Conservation (phyloP, 2,329 filamentous ascomycete species). For the Claviceps citrina region DNA sequence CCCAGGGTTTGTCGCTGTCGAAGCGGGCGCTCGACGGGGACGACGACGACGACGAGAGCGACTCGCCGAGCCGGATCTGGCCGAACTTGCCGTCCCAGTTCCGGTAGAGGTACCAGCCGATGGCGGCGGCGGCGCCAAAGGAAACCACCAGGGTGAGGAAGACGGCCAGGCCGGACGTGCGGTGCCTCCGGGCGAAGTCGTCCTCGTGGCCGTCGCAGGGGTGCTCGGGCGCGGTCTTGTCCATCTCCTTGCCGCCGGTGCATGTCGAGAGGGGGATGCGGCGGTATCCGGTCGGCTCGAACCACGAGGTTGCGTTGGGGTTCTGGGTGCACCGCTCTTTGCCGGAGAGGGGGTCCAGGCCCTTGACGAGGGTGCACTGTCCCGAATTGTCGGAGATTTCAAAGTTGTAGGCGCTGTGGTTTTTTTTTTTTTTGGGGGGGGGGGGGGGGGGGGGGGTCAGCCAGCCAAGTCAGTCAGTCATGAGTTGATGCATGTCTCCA, state of each 20-base stretch:
- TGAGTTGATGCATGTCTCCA: no score
- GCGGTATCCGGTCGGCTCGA: conserved; percentile 74
- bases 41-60: no score
- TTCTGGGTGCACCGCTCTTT: conserved; percentile 40
- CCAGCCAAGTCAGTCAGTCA: conserved; percentile 1
- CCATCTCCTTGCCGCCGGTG: conserved; percentile 55
- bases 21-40: conserved; percentile 21
- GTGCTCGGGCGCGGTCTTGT: conserved; percentile 41
- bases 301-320: conserved; percentile 61
- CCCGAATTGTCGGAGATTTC: conserved; percentile 59
- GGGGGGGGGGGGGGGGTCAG: no score
- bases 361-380: conserved; percentile 61
- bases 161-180: conserved; percentile 55
- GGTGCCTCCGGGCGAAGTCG: conserved; percentile 58
- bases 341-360: conserved; percentile 44
- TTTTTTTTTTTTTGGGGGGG: no score
- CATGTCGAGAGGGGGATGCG: conserved; percentile 84
- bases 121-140: conserved; percentile 50
- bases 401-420: conserved; percentile 74
- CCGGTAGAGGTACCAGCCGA: conserved; percentile 73
- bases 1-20: conserved; percentile 58
- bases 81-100: conserved; percentile 87
- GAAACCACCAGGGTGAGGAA: conserved; percentile 78
- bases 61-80: conserved; percentile 75
- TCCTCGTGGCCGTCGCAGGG: conserved; percentile 67